Conservation (phyloP, 225 moss, liverwort and hornwort genomes). For the Marchantia paleacea region DNA sequence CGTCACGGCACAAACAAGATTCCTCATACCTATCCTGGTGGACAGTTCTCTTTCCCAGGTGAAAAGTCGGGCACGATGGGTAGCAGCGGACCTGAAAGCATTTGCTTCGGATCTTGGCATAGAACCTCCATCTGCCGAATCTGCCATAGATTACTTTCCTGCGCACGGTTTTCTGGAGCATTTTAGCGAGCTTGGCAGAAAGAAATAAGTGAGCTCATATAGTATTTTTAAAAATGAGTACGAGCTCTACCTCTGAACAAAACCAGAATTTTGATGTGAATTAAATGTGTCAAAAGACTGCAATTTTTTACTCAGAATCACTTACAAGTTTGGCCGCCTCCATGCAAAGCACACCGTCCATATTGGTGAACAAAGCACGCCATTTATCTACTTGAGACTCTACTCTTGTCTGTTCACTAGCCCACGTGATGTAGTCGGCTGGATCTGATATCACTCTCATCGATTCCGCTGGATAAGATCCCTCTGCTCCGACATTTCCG, state of each 20-base stretch:
- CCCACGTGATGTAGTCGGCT: neutral
- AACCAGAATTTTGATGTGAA: too few species aligned
- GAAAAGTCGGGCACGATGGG: conserved; percentile 5
- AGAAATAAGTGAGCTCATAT: too few species aligned
- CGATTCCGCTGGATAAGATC: neutral
- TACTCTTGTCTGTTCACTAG: neutral
- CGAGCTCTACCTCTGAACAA: too few species aligned
- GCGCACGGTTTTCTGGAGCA: conserved; percentile 4
- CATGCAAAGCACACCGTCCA: conserved; percentile 44
- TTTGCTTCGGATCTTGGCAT: conserved; percentile 23
- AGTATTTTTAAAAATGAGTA: too few species aligned
- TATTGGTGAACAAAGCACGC: conserved; percentile 41
- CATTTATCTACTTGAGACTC: conserved; percentile 29
- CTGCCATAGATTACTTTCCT: conserved; percentile 46
- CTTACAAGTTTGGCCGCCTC: conserved; percentile 48
- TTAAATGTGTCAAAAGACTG: too few species aligned
- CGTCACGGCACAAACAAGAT: neutral
- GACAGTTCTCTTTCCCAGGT: conserved; percentile 18
- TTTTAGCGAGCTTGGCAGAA: neutral
- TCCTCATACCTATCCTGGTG: conserved; percentile 4
- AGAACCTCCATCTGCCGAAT: conserved; percentile 41
- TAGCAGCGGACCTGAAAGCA: neutral
- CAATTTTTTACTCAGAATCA: too few species aligned
- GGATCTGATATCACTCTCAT: neutral
- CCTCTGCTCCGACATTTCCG: neutral